These are phyloP conservation scores for Clitoria ternatea DNA, from an alignment of 306 rosid species.

Conservation along the genomic window DNA sequence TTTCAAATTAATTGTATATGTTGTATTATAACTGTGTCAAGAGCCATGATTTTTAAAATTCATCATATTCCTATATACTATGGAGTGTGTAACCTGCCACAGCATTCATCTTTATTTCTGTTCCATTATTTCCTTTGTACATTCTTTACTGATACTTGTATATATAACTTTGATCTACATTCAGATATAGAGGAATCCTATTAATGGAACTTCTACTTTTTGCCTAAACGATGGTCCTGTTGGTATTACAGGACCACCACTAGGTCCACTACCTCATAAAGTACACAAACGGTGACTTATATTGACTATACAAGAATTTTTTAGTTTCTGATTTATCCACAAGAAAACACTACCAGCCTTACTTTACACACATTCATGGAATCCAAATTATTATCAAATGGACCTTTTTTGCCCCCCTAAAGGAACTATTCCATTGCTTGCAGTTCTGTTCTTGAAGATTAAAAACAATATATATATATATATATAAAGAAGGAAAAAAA, in stretches of 20 bases:
- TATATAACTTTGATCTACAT: neutral
- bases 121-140: neutral
- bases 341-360: neutral
- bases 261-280: conserved; percentile 13
- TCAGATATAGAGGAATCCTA: neutral
- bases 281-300: neutral
- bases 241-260: conserved; percentile 9
- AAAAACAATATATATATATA: no score
- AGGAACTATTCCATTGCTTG: conserved; percentile 9
- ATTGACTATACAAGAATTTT: neutral
- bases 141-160: neutral
- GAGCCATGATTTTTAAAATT: no score
- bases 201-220: neutral
- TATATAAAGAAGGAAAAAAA: no score
- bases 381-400: neutral
- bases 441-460: neutral
- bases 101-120: neutral
- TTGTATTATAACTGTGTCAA: no score
- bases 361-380: neutral
- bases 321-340: neutral
- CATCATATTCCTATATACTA: no score
- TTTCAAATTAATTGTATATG: no score
- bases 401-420: neutral
- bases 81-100: neutral
- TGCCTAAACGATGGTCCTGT: neutral